Conservation (phyloP, 1,284 basidiomycete species). For the Fomitopsis pinicola region DNA sequence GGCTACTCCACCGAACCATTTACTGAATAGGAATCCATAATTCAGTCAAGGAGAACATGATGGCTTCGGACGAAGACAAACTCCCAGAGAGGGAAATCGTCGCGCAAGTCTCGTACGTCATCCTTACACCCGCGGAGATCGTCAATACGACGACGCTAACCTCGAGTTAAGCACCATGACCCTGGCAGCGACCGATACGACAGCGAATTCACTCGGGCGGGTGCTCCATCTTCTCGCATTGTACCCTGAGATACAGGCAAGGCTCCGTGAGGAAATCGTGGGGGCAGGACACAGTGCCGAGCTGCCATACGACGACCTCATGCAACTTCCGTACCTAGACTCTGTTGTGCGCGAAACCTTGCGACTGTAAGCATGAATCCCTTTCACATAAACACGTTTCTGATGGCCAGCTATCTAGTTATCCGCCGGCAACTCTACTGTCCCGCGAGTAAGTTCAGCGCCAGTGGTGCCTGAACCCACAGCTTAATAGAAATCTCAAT, state of each 20-base stretch:
- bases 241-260: slow-evolving; percentile 7
- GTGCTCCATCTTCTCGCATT: slow-evolving; percentile 6
- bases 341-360: slow-evolving; percentile 28
- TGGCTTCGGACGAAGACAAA: slow-evolving; percentile 9
- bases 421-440: slow-evolving; percentile 1
- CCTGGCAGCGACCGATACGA: slow-evolving; percentile 13
- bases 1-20: neutral
- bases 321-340: slow-evolving; percentile 26
- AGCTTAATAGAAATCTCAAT: neutral
- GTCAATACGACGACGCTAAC: neutral
- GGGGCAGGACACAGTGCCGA: slow-evolving; percentile 8
- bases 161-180: slow-evolving; percentile 4
- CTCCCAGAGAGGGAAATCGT: slow-evolving; percentile 14
- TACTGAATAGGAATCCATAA: neutral
- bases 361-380: slow-evolving; percentile 14
- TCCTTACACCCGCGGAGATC: neutral
- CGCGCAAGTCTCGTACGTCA: slow-evolving; percentile 14
- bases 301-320: slow-evolving; percentile 24
- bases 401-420: neutral
- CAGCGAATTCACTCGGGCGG: slow-evolving; percentile 1
- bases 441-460: slow-evolving; percentile 1
- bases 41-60: slow-evolving; percentile 13
- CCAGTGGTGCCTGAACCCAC: neutral
- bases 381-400: neutral
- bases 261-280: slow-evolving; percentile 9